A percentile compares a stretch with the other conserved stretches of the same genome.
These are phyloP conservation scores for Berberis vulgaris DNA, from an alignment of 164 flowering plant genomes.

Conservation along the genomic window DNA sequence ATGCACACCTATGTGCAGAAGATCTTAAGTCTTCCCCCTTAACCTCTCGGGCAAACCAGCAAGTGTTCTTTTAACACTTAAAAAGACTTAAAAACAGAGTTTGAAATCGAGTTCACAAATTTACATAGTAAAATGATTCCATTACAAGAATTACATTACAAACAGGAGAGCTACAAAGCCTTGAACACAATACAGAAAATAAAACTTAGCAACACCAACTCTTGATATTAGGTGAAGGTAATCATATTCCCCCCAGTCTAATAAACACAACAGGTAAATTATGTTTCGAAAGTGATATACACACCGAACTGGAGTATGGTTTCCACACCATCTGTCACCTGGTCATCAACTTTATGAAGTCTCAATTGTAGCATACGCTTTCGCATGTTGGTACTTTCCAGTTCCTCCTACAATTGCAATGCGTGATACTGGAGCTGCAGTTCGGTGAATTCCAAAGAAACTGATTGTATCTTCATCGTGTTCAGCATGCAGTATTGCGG, in stretches of 20 bases:
- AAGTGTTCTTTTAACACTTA: no score
- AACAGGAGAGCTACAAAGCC: no score
- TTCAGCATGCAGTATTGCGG: slow-evolving; percentile 35
- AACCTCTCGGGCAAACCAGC: no score
- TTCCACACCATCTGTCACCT: slow-evolving; percentile 61
- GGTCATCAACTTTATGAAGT: slow-evolving; percentile 20
- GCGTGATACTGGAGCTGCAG: slow-evolving; percentile 28
- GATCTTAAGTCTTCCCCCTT: no score
- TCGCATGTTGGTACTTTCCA: slow-evolving; percentile 65
- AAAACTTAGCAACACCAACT: no score
- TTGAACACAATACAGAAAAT: no score
- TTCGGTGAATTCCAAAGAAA: slow-evolving; percentile 39
- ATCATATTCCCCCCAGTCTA: neutral
- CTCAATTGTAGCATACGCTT: slow-evolving; percentile 54
- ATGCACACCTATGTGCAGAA: no score
- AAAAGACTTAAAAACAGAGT: no score
- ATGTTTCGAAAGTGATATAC: neutral
- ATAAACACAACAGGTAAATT: neutral
- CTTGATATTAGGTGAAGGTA: no score
- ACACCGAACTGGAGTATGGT: neutral
- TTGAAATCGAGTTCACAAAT: no score
- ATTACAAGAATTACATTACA: no score
- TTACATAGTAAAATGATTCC: no score
- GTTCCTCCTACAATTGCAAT: slow-evolving; percentile 74
- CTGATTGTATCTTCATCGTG: slow-evolving; percentile 27